Evolutionary conservation across 495 filamentous ascomycete genomes (phyloP), one percentile per base, ranked within the genome.

Genomic region (Neurospora hispaniola): DNA sequence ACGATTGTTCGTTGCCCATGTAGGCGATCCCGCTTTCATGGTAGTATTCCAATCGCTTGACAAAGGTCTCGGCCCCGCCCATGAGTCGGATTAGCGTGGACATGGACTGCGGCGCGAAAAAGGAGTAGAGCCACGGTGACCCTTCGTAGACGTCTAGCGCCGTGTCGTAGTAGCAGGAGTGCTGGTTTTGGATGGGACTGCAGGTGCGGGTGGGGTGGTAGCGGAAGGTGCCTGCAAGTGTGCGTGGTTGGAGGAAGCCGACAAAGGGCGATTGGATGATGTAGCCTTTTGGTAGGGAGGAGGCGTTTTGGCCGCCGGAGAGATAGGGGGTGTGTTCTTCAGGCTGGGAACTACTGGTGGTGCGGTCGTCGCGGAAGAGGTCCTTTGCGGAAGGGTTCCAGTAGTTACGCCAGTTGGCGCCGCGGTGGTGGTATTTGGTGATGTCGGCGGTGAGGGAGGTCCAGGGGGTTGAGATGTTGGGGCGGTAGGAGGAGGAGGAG

Each of bases 61-160:
- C 84, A 73, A 93, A 93, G 14, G 75, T 73, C 0, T 85, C 80
- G 0, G 82, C 79, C 0, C 91, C 91, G 7, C 90, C 91, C 44
- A 92, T 85, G 0, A 85, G 81, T 1, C 75, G 76, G 69, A 93
- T 85, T 0, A 93, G 79, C 0, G 84, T 78, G 4, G 86, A 84
- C 87, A 92, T 90, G 75, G 93, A 90, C 62, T 93, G 90, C 5
- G 91, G 91, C 0, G 89, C 91, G 76, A 89, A 93, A 78, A 90
- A 90, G 20, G 80, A 84, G 78, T 94, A 94, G 12, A 92, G 86
- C 91, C 90, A 94, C 9, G 87, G 84, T 59, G 86, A 89, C 54
- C 88, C 88, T 75, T 94, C 91, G 77, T 92, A 94, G 0, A 90
- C 92, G 75, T 91, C 90, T 44, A 87, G 84, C 1, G 84, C 84